These are phyloP conservation scores for Simmondsia chinensis DNA, from an alignment of 148 eudicot species.

Conservation along the genomic window DNA sequence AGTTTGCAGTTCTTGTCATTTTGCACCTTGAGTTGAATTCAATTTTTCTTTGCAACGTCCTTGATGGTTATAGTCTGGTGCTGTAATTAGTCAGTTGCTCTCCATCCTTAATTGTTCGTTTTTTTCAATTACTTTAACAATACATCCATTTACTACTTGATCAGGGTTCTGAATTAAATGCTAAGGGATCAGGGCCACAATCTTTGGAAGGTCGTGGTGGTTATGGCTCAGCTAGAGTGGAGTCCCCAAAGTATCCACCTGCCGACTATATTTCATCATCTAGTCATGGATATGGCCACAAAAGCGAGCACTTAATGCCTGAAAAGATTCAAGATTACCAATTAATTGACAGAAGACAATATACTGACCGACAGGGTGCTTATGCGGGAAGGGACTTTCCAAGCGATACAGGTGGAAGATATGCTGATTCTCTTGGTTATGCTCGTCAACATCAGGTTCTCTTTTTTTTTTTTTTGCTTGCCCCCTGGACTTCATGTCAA, in stretches of 20 bases:
- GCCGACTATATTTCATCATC: slow-evolving; percentile 52
- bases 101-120: not conserved
- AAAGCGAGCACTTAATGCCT: slow-evolving; percentile 43
- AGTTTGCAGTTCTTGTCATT: no score
- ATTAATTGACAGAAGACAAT: slow-evolving; percentile 53
- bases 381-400: slow-evolving; percentile 56
- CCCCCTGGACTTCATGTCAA: not conserved
- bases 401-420: slow-evolving; percentile 44
- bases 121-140: not conserved
- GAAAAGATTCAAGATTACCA: slow-evolving; percentile 63
- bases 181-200: slow-evolving; percentile 47
- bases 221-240: slow-evolving; percentile 44
- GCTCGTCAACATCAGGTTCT: slow-evolving; percentile 65
- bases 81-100: not conserved
- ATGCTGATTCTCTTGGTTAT: slow-evolving; percentile 53
- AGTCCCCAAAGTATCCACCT: slow-evolving; percentile 60
- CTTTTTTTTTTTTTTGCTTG: slow-evolving; percentile 1
- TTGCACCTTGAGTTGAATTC: no score
- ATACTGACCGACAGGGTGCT: slow-evolving; percentile 54
- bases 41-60: no score
- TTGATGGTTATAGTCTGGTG: no score
- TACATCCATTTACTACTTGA: not conserved
- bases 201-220: slow-evolving; percentile 55
- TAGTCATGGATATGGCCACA: slow-evolving; percentile 65
- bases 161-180: slow-evolving; percentile 47